Conservation (phyloP, 805 yeast genomes). For the Wickerhamiella allomyrinae region DNA sequence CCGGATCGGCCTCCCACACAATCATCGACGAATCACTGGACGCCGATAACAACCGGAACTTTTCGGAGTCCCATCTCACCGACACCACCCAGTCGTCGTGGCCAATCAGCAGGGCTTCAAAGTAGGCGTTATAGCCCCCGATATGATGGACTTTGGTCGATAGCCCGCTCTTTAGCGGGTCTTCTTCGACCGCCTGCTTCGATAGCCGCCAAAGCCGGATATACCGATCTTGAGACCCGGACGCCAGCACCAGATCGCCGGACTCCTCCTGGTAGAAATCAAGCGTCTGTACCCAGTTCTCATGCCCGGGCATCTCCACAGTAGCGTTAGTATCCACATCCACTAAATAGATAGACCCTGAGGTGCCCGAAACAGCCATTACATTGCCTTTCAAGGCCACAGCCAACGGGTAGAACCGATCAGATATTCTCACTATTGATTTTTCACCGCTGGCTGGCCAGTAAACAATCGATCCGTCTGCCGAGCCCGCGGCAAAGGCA, state of each 20-base stretch:
- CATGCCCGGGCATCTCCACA: conserved; percentile 63
- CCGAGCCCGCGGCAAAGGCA: conserved; percentile 45
- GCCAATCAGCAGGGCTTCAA: conserved; percentile 91
- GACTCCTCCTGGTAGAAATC: conserved; percentile 38
- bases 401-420: conserved; percentile 20
- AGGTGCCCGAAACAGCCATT: conserved; percentile 25
- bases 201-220: conserved; percentile 74
- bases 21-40: conserved; percentile 89
- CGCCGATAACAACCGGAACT: conserved; percentile 55
- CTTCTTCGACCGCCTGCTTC: background rate
- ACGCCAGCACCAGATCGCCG: conserved; percentile 55
- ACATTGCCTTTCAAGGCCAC: conserved; percentile 13
- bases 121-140: conserved; percentile 35
- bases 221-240: conserved; percentile 87
- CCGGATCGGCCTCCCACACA: conserved; percentile 81
- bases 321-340: background rate
- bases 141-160: conserved; percentile 65
- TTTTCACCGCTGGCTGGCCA: conserved; percentile 32
- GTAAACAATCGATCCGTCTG: conserved; percentile 46
- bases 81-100: conserved; percentile 97
- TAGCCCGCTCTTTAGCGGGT: conserved; percentile 24
- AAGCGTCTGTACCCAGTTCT: conserved; percentile 84
- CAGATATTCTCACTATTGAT: conserved; percentile 6
- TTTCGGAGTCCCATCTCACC: conserved; percentile 62
- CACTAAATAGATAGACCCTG: conserved; percentile 37